Conservation (phyloP, 495 filamentous ascomycete genomes). For the Podospora sp. region DNA sequence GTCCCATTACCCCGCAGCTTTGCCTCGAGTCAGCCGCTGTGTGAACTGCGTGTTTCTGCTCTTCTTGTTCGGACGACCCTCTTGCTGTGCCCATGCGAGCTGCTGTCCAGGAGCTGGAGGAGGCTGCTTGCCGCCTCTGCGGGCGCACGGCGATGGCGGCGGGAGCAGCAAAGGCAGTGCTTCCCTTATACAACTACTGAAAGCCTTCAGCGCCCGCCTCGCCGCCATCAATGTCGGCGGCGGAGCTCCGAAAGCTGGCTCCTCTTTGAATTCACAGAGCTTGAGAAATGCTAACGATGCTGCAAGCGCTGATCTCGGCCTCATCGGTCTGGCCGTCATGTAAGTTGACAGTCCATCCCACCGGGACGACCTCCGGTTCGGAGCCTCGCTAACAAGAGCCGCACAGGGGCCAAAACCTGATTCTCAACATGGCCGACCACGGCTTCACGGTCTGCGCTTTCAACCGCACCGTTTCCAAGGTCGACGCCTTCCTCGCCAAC, state of each 20-base stretch:
- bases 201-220: slow-evolving; percentile 73
- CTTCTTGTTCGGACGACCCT: background rate
- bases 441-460: slow-evolving; percentile 94
- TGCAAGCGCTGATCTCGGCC: slow-evolving; percentile 85
- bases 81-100: slow-evolving; percentile 6
- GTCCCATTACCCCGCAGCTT: slow-evolving; percentile 36
- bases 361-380: slow-evolving; percentile 9
- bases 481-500: slow-evolving; percentile 91
- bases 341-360: slow-evolving; percentile 40
- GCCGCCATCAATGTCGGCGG: slow-evolving; percentile 83
- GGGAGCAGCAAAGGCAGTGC: slow-evolving; percentile 12
- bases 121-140: background rate
- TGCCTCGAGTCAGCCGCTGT: slow-evolving; percentile 15
- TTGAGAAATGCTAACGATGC: slow-evolving; percentile 51
- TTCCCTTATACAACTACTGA: slow-evolving; percentile 52
- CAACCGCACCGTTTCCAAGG: slow-evolving; percentile 98
- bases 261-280: slow-evolving; percentile 31
- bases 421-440: slow-evolving; percentile 96
- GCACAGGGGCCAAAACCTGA: slow-evolving; percentile 80
- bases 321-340: slow-evolving; percentile 99
- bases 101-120: slow-evolving; percentile 1
- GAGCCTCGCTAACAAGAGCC: slow-evolving; percentile 10
- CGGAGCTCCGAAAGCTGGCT: slow-evolving; percentile 49
- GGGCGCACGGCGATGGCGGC: background rate
- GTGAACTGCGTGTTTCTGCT: slow-evolving; percentile 13